Evolutionary conservation across 495 filamentous ascomycete species (phyloP).

Genomic region (Sabuloglossum arenarium): DNA sequence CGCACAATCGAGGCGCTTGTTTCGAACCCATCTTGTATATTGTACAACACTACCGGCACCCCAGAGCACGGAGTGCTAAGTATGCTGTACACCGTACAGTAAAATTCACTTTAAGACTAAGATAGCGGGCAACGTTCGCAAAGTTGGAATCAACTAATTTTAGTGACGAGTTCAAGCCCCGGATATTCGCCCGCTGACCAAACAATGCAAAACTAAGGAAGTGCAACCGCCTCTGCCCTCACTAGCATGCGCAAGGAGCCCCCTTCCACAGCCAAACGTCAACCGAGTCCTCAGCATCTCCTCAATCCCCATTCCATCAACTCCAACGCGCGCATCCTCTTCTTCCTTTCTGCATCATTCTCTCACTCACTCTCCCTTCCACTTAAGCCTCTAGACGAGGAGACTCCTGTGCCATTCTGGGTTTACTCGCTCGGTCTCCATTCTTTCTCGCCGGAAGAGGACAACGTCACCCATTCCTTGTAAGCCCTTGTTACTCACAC

Average conservation of each 20-base stretch:
- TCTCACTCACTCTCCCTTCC: conserved; percentile 9
- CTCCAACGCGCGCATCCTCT: conserved; percentile 6
- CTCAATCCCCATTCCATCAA: background rate
- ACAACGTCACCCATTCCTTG: conserved; percentile 3
- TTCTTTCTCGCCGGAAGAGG: conserved; percentile 5
- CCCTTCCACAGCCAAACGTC: background rate
- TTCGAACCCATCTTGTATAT: too few relatives aligned
- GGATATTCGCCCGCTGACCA: background rate
- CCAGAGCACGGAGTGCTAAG: too few relatives aligned
- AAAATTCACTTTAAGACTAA: too few relatives aligned
- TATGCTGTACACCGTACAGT: too few relatives aligned
- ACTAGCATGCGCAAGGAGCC: background rate
- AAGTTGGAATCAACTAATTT: too few relatives aligned
- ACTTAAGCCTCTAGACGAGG: conserved; percentile 2
- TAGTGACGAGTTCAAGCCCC: background rate
- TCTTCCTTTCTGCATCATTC: conserved; percentile 17
- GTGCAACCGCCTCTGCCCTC: background rate
- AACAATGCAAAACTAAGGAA: background rate
- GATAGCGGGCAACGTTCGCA: too few relatives aligned
- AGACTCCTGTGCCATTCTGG: conserved; percentile 6
- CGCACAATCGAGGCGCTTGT: too few relatives aligned
- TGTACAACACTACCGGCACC: too few relatives aligned
- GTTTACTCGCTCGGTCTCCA: conserved; percentile 11
- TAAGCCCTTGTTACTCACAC: background rate
- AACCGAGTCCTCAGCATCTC: background rate